Conservation (phyloP, 805 yeast species). For the Teunomyces funiuensis region DNA sequence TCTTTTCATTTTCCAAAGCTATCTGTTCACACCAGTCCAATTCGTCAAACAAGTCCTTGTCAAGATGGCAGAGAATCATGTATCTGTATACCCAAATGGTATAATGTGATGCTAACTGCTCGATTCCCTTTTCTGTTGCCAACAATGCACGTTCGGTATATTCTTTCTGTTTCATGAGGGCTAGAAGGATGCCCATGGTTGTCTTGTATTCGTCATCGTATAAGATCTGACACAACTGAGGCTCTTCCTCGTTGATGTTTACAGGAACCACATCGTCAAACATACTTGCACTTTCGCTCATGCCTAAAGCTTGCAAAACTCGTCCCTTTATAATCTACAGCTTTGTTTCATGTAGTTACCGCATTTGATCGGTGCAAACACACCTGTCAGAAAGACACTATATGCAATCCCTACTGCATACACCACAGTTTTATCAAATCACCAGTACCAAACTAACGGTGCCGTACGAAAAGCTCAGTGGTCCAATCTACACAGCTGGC, state of each 20-base stretch:
- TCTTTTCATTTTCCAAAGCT: slow-evolving; percentile 78
- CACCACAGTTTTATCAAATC: too few species aligned
- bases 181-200: slow-evolving; percentile 62
- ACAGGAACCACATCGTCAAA: slow-evolving; percentile 44
- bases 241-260: slow-evolving; percentile 40
- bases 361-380: neutral
- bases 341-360: neutral
- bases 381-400: too few species aligned
- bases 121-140: slow-evolving; percentile 63
- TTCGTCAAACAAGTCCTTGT: slow-evolving; percentile 49
- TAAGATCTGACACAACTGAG: slow-evolving; percentile 60
- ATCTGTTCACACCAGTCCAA: slow-evolving; percentile 77
- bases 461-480: too few species aligned
- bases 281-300: slow-evolving; percentile 7
- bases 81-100: slow-evolving; percentile 81
- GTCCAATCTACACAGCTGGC: too few species aligned
- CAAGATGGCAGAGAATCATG: slow-evolving; percentile 45
- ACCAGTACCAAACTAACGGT: too few species aligned
- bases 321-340: neutral
- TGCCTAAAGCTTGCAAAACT: neutral
- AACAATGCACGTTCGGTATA: slow-evolving; percentile 68
- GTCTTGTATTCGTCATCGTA: slow-evolving; percentile 70
- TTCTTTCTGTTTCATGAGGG: slow-evolving; percentile 59
- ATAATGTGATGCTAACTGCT: slow-evolving; percentile 82
- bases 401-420: too few species aligned